These are phyloP conservation scores for Carex kokanica DNA, from an alignment of 176 grass and related monocot genomes.

Conservation along the genomic window DNA sequence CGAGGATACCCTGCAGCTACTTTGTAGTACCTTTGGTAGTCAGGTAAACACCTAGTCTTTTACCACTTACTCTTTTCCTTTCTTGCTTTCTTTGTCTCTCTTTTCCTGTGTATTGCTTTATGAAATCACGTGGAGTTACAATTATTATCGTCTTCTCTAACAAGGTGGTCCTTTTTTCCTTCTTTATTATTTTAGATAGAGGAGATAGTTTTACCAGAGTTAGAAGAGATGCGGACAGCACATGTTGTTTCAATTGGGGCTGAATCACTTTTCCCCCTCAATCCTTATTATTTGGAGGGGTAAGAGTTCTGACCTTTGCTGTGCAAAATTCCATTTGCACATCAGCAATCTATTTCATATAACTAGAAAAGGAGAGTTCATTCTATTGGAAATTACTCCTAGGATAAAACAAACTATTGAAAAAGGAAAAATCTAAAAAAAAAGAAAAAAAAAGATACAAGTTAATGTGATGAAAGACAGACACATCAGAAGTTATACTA, in stretches of 20 bases:
- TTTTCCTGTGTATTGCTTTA: constrained; percentile 4
- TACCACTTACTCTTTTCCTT: not conserved
- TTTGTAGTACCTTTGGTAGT: constrained; percentile 58
- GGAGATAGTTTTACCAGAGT: constrained; percentile 95
- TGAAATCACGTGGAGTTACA: not conserved
- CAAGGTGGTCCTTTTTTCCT: constrained; percentile 25
- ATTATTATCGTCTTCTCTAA: constrained; percentile 1
- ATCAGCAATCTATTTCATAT: not conserved
- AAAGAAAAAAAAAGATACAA: no score
- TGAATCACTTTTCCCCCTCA: constrained; percentile 69
- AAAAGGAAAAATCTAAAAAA: not conserved
- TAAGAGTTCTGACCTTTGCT: constrained; percentile 24
- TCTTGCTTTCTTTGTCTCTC: not conserved
- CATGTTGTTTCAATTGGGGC: constrained; percentile 94
- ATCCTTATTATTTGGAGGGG: constrained; percentile 69
- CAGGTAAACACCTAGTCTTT: constrained; percentile 33
- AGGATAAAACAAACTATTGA: not conserved
- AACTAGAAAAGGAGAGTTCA: not conserved
- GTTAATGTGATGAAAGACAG: not conserved
- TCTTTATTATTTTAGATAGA: constrained; percentile 46
- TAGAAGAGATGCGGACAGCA: constrained; percentile 90
- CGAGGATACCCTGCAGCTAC: constrained; percentile 75
- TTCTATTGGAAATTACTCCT: not conserved
- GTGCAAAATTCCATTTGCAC: constrained; percentile 20
- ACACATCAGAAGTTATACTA: not conserved